phyloP scores from a whole-genome alignment of 129 eudicot species.

The Pseudognaphalium luteoalbum region DNA sequence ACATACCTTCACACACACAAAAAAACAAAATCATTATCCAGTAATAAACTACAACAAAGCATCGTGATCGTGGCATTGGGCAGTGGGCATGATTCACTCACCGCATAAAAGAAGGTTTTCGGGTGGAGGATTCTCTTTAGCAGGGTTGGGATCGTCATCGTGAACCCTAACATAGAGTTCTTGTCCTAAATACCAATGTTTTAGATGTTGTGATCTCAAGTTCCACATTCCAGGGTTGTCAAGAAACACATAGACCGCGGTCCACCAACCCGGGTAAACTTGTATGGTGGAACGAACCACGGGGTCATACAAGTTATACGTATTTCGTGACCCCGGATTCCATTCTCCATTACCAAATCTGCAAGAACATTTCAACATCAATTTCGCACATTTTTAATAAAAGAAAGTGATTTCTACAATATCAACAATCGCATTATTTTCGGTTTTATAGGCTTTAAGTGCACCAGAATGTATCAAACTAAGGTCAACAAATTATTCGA shows the following conservation, averaged over 20 bases:
- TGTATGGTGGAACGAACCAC: conserved; percentile 77
- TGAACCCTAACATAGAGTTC: conserved; percentile 65
- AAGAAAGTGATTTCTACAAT: no score
- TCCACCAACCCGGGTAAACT: conserved; percentile 64
- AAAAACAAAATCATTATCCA: background rate
- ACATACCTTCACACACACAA: conserved; percentile 32
- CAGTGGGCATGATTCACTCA: conserved; percentile 10
- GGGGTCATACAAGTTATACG: conserved; percentile 63
- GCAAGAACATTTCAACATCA: background rate
- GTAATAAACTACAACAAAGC: background rate
- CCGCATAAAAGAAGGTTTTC: conserved; percentile 64
- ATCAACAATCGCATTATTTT: no score
- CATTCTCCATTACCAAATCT: conserved; percentile 79
- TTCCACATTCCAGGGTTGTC: conserved; percentile 88
- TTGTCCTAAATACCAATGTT: conserved; percentile 62
- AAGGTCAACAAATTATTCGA: no score
- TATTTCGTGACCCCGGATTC: conserved; percentile 40
- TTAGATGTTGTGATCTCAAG: conserved; percentile 68
- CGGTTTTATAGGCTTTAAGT: no score
- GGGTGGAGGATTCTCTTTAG: conserved; percentile 69
- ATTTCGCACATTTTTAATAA: no score
- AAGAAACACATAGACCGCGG: conserved; percentile 57
- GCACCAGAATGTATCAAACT: no score
- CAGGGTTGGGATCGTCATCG: conserved; percentile 61
- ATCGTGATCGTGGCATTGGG: no score